These are phyloP conservation scores for Sporopachydermia lactativora DNA, from an alignment of 805 yeast genomes.

Conservation along the genomic window DNA sequence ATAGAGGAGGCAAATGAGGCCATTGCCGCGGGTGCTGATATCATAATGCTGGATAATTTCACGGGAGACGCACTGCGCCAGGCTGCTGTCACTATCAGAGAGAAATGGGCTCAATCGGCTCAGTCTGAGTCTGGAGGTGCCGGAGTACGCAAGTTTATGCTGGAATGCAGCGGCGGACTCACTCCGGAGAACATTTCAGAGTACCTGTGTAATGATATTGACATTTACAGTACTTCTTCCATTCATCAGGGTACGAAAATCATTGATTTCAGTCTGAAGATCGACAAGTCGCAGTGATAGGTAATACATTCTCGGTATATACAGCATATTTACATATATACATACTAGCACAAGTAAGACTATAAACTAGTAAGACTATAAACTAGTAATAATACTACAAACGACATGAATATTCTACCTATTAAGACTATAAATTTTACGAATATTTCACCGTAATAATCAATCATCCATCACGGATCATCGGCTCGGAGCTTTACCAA, in stretches of 20 bases:
- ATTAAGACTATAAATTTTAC: too few species aligned
- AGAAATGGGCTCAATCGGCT: conserved; percentile 29
- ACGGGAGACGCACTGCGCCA: conserved; percentile 43
- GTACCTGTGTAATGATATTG: conserved; percentile 67
- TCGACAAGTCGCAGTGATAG: too few species aligned
- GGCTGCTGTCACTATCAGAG: conserved; percentile 53
- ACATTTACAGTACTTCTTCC: conserved; percentile 80
- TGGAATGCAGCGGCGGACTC: conserved; percentile 91
- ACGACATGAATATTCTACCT: too few species aligned
- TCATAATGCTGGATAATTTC: conserved; percentile 89
- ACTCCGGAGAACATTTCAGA: conserved; percentile 48
- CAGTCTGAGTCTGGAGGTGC: conserved; percentile 8
- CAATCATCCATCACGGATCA: too few species aligned
- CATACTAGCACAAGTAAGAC: too few species aligned
- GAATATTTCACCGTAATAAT: too few species aligned
- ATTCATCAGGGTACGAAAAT: conserved; percentile 85
- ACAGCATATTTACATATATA: too few species aligned
- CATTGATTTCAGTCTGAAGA: conserved; percentile 76
- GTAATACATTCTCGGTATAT: too few species aligned
- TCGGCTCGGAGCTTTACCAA: too few species aligned
- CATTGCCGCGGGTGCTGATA: conserved; percentile 88
- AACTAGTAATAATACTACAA: too few species aligned
- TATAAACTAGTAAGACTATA: too few species aligned
- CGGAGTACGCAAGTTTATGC: conserved; percentile 36
- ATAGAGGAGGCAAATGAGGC: conserved; percentile 88